Conservation (phyloP, 1,139 yeast species). For the Geotrichum reessii region DNA sequence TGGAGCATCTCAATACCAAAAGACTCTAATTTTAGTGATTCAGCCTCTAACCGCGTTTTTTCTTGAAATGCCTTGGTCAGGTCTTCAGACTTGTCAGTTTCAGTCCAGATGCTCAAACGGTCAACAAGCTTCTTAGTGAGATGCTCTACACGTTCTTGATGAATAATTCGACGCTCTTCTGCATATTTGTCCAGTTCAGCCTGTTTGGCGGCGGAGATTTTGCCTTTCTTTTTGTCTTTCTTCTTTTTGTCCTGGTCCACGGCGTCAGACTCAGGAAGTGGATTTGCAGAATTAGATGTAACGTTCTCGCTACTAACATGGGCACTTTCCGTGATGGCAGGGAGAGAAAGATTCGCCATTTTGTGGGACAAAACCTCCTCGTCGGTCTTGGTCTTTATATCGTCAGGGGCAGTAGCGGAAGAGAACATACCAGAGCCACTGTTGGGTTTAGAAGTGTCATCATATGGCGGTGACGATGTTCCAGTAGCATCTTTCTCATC, state of each 20-base stretch:
- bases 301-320: background rate
- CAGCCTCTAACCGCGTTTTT: conserved; percentile 78
- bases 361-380: conserved; percentile 6
- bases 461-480: conserved; percentile 11
- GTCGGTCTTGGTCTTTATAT: conserved; percentile 4
- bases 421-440: conserved; percentile 6
- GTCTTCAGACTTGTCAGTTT: conserved; percentile 67
- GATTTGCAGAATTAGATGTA: background rate
- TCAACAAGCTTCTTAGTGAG: conserved; percentile 61
- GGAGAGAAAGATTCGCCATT: conserved; percentile 6
- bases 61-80: conserved; percentile 63
- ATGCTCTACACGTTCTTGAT: conserved; percentile 64
- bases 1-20: conserved; percentile 89
- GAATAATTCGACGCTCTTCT: conserved; percentile 66
- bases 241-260: conserved; percentile 31
- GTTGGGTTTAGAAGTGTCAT: conserved; percentile 8
- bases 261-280: conserved; percentile 15
- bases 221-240: conserved; percentile 42
- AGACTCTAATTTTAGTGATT: conserved; percentile 84
- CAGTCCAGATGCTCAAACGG: conserved; percentile 71
- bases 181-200: conserved; percentile 72
- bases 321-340: conserved; percentile 4
- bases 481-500: conserved; percentile 12
- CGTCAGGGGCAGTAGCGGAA: conserved; percentile 2
- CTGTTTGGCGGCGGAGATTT: conserved; percentile 42